Conservation (phyloP, 1,284 basidiomycete genomes). For the Ganoderma lucidum region DNA sequence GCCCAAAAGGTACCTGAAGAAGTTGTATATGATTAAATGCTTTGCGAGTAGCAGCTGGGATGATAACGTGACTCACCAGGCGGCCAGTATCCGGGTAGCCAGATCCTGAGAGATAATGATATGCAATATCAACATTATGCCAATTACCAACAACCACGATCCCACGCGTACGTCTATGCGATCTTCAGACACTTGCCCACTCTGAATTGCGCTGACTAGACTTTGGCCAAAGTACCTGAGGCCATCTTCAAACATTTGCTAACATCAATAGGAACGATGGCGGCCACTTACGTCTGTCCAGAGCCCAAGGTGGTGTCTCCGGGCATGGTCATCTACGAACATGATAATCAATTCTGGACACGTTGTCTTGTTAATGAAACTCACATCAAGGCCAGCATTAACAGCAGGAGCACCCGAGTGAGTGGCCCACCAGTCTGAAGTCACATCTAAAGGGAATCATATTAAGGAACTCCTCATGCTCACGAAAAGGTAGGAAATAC, state of each 20-base stretch:
- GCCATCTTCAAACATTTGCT: too few species aligned
- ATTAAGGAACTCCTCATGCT: neutral
- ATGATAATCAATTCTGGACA: neutral
- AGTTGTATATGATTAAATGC: neutral
- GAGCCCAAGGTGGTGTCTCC: conserved; percentile 50
- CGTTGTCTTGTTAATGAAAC: conserved; percentile 6
- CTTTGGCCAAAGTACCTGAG: conserved; percentile 33
- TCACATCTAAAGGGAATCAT: conserved; percentile 33
- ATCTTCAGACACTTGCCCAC: conserved; percentile 27
- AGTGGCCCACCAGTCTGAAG: conserved; percentile 56
- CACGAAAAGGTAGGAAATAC: conserved; percentile 32
- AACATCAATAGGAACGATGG: neutral
- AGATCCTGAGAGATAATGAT: conserved; percentile 52
- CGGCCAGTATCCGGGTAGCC: conserved; percentile 69
- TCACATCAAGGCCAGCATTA: conserved; percentile 69
- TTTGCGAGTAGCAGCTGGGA: neutral
- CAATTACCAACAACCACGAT: neutral
- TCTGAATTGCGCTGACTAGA: conserved; percentile 33
- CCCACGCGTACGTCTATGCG: conserved; percentile 28
- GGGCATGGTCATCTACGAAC: conserved; percentile 63
- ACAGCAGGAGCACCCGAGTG: conserved; percentile 47
- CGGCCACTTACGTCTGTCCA: conserved; percentile 17
- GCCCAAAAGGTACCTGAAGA: conserved; percentile 58
- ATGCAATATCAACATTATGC: neutral
- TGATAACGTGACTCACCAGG: conserved; percentile 44